Conservation (phyloP, 768 basidiomycete genomes). For the Coprinopsis marcescibilis region DNA sequence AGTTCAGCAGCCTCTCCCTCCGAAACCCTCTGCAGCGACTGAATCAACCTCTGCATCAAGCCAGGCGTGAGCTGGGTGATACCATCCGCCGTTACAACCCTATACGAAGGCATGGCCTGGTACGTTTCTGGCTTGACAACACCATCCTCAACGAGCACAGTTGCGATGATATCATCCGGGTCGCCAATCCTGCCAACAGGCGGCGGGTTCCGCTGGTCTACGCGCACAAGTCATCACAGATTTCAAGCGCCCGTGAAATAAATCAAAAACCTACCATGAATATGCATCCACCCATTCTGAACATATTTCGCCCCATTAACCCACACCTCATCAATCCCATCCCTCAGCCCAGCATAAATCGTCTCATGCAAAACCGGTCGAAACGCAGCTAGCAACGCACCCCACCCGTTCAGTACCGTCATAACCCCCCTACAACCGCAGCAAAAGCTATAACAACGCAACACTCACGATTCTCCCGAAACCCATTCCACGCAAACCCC, state of each 20-base stretch:
- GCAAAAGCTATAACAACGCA: too few relatives aligned
- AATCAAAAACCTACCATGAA: constrained; percentile 42
- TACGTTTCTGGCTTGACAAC: constrained; percentile 67
- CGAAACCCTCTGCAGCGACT: neutral
- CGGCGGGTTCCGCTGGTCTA: constrained; percentile 72
- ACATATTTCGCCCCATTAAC: constrained; percentile 58
- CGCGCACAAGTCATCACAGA: neutral
- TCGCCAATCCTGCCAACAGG: constrained; percentile 72
- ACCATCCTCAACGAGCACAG: constrained; percentile 66
- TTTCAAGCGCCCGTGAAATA: neutral
- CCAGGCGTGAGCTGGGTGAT: constrained; percentile 64
- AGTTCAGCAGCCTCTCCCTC: too few relatives aligned
- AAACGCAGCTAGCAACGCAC: constrained; percentile 45
- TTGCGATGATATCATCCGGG: constrained; percentile 78
- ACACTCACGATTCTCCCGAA: constrained; percentile 61
- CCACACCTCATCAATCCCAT: constrained; percentile 62
- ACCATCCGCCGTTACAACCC: constrained; percentile 69
- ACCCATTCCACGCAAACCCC: constrained; percentile 53
- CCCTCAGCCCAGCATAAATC: constrained; percentile 45
- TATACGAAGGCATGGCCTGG: constrained; percentile 79
- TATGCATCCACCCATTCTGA: constrained; percentile 83
- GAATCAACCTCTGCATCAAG: constrained; percentile 22
- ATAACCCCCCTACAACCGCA: too few relatives aligned
- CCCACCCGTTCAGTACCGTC: neutral
- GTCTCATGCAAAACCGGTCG: constrained; percentile 54